Conservation (phyloP, 148 eudicot genomes). For the Rhododendron ferrugineum region DNA sequence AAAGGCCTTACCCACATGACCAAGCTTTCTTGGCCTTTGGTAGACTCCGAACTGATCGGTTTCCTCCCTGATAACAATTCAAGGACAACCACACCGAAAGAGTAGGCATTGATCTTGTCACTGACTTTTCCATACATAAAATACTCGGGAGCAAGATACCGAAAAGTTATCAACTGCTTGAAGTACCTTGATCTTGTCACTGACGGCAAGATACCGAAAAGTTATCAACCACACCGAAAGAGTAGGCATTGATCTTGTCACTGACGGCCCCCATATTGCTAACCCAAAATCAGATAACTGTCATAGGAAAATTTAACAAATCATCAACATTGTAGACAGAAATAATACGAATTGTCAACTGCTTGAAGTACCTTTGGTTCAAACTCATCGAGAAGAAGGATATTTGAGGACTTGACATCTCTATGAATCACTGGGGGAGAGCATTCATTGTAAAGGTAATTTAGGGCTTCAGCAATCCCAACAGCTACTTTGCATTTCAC, state of each 20-base stretch:
- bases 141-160: conserved; percentile 95
- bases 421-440: conserved; percentile 70
- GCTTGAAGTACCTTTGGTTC: conserved; percentile 60
- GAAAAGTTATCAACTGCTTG: no score
- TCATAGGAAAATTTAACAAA: neutral
- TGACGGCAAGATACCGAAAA: no score
- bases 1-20: no score
- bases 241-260: no score
- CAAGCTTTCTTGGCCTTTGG: no score
- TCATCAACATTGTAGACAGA: neutral
- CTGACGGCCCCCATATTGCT: conserved; percentile 78
- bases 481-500: conserved; percentile 61
- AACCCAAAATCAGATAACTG: conserved; percentile 92
- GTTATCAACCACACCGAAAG: no score
- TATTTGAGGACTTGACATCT: conserved; percentile 94
- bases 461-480: conserved; percentile 78
- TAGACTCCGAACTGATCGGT: no score
- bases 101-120: conserved; percentile 81
- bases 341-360: neutral
- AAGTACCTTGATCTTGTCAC: no score
- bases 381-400: conserved; percentile 66
- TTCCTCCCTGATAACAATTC: conserved; percentile 76
- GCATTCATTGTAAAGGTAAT: conserved; percentile 62
- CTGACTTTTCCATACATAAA: conserved; percentile 98
- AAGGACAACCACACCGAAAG: conserved; percentile 91